Base-by-base conservation (phyloP, 2,329 filamentous ascomycete genomes). In the Orbilia brochopaga region DNA sequence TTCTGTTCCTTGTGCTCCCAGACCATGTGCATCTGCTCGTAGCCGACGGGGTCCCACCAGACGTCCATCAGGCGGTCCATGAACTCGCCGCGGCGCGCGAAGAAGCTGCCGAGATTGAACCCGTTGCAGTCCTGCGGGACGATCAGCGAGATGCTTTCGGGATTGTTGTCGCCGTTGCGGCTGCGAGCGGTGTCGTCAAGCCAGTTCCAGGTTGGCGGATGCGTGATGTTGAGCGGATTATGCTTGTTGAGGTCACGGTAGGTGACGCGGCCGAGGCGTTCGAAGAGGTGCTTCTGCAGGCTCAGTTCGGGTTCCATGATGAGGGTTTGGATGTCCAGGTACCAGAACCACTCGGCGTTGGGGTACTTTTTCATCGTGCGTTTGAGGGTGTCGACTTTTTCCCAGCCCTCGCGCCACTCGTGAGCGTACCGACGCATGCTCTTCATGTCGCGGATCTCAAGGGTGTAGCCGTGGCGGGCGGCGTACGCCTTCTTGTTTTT, bases 1-100 rank as follows among this genome's bases (percentile, higher is more conserved):
- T 97, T 92, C 81, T 99, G 94, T 80, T 99, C 94, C 79, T 97
- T 97, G 83, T 99, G 94, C 78, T 94, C 92, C 94, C 94, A 99
- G 74, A 94, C 86, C 92, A 97, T 97, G 79, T 99, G 94, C 79
- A 92, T 95, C 81, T 99, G 94, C 81, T 99, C 94, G 79, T 99
- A 99, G 65, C 89, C 87, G 30, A 97, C 92, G 0, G 94, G 94
- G 77, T 99, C 94, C 94, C 94, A 99, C 94, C 94, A 99, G 58
- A 96, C 85, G 78, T 99, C 94, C 37, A 99, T 85, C 17, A 99
- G 82, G 2, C 91, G 88, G 77, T 97, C 93, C 0, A 92, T 91
- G 91, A 92, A 99, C 24, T 87, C 83, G 77, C 90, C 91, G 72
- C 94, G 87, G 55, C 88, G 87, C 50, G 97, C 82, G 79, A 99